A percentile compares a stretch with the other conserved stretches of the same genome.
phyloP scores from a whole-genome alignment of 2,329 filamentous ascomycete genomes.

The Fusarium illudens region DNA sequence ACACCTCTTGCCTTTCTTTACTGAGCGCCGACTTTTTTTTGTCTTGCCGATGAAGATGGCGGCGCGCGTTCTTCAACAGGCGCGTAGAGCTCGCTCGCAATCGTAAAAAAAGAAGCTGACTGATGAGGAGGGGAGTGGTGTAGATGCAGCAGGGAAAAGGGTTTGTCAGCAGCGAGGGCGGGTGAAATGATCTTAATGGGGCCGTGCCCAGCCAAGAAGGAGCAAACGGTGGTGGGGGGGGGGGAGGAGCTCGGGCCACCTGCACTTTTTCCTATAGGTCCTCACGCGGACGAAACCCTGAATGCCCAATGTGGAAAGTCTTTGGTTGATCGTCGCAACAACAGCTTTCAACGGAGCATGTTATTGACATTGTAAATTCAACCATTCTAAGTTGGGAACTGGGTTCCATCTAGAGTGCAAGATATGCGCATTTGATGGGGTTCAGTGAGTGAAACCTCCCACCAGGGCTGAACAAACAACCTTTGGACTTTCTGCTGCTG shows the following conservation, averaged over 20 bases:
- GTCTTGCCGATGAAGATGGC: not conserved
- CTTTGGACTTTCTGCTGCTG: not conserved
- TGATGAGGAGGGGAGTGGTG: constrained; percentile 26
- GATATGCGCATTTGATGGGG: not conserved
- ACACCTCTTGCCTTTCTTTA: not conserved
- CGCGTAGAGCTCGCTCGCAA: constrained; percentile 5
- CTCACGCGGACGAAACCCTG: not conserved
- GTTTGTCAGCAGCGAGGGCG: constrained; percentile 40
- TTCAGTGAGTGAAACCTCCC: not conserved
- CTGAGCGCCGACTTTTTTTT: not conserved
- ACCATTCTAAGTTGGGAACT: not conserved
- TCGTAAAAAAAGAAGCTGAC: constrained; percentile 27
- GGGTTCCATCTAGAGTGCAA: not conserved
- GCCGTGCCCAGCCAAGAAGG: not conserved
- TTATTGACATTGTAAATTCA: not conserved
- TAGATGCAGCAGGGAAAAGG: constrained; percentile 36
- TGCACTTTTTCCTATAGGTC: not conserved
- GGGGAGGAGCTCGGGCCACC: constrained; percentile 31
- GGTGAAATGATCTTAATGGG: constrained; percentile 7
- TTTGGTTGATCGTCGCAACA: not conserved
- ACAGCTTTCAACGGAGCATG: not conserved
- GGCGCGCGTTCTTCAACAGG: not conserved
- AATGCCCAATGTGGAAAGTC: constrained; percentile 13
- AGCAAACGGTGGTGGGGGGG: not conserved
- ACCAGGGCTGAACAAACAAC: not conserved